Evolutionary conservation across 495 filamentous ascomycete genomes (phyloP), one percentile per base, ranked within the genome.

Genomic region (Trichocladium uniseriatum): DNA sequence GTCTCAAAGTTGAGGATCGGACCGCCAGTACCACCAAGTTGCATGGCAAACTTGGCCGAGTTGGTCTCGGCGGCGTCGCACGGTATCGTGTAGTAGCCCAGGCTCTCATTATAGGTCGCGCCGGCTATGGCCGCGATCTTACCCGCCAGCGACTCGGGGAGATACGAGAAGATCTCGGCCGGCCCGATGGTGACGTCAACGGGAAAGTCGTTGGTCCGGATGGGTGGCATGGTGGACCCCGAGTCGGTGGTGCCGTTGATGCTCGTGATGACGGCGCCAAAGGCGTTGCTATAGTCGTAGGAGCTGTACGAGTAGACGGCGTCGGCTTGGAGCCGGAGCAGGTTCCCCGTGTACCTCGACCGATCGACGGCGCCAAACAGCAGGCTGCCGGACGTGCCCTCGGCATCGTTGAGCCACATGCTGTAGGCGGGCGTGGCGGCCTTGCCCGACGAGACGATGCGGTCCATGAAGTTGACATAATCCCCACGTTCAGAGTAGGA

Each of bases 311-410:
- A 15, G 36, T 47, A 38, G 29, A 49, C 44, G 14, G 27, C 29
- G 34, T 14, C 16, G 32, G 60, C 31, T 18, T 77, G 61, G 31
- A 94, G 70, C 2, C 80, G 84, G 31, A 77, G 57, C 6, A 95
- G 76, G 1, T 72, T 52, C 20, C 86, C 89, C 10, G 66, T 67
- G 60, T 79, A 94, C 57, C 87, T 87, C 14, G 70, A 77, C 3
- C 78, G 81, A 61, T 95, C 82, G 24, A 95, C 77, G 24, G 88
- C 89, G 18, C 89, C 89, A 50, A 95, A 91, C 11, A 95, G 71
- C 38, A 95, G 79, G 9, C 78, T 75, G 18, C 89, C 89, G 3
- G 79, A 80, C 18, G 67, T 73, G 16, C 80, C 72, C 35, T 81
- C 70, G 51, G 56, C 34, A 54, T 86, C 78, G 61, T 90, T 80